These are phyloP conservation scores for Cucurbitaria berberidis DNA, from an alignment of 2,329 filamentous ascomycete genomes.

Conservation along the genomic window DNA sequence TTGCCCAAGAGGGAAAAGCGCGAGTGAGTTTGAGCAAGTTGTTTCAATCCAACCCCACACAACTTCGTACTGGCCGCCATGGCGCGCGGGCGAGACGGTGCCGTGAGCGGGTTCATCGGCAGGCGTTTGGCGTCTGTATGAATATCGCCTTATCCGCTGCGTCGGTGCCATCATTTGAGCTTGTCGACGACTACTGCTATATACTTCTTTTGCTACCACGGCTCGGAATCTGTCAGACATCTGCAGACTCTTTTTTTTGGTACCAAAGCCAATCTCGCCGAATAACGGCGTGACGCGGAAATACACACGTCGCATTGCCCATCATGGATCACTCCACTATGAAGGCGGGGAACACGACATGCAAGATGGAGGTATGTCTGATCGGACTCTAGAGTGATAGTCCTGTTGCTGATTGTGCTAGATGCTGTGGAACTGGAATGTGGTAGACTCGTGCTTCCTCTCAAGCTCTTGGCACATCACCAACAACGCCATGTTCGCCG, in stretches of 20 bases:
- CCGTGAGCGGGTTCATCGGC: slow-evolving; percentile 12
- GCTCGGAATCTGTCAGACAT: neutral
- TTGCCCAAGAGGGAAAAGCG: slow-evolving; percentile 15
- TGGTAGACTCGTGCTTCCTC: slow-evolving; percentile 74
- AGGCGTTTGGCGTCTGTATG: slow-evolving; percentile 7
- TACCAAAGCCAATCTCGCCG: neutral
- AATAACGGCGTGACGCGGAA: neutral
- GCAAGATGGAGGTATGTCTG: slow-evolving; percentile 49
- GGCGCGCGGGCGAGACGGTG: slow-evolving; percentile 1
- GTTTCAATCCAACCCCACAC: too few relatives aligned
- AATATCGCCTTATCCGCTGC: slow-evolving; percentile 12
- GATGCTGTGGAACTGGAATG: slow-evolving; percentile 85
- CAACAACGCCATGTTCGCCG: slow-evolving; percentile 74
- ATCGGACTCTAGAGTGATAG: neutral
- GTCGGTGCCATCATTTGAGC: neutral
- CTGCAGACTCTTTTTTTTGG: neutral
- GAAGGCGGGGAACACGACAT: slow-evolving; percentile 31
- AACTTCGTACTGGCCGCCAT: slow-evolving; percentile 16
- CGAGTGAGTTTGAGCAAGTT: slow-evolving; percentile 41
- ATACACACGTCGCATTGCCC: slow-evolving; percentile 8
- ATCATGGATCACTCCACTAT: slow-evolving; percentile 25
- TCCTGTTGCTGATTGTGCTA: slow-evolving; percentile 38
- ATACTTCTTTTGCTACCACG: neutral
- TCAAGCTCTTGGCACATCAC: slow-evolving; percentile 72
- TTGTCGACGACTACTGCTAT: neutral